Evolutionary conservation across 2,329 filamentous ascomycete genomes (phyloP), one percentile per base, ranked within the genome.

Genomic region (Cladosporium sp.): DNA sequence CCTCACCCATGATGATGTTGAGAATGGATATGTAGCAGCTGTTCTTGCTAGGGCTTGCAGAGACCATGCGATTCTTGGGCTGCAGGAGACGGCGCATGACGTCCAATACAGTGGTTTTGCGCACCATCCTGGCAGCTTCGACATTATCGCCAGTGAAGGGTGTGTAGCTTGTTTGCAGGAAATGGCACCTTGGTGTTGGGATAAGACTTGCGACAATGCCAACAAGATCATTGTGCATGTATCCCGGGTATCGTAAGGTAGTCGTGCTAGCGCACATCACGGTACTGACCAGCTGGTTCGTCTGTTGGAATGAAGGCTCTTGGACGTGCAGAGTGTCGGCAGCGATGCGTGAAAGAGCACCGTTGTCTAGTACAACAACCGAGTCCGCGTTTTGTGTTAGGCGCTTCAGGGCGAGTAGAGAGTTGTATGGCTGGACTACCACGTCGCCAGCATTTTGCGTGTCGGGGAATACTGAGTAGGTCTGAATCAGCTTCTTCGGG

Each of bases 161-260:
- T 0, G 94, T 99, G 78, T 99, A 99, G 43, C 93, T 91, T 5
- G 94, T 99, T 86, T 97, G 96, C 60, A 99, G 82, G 83, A 99
- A 99, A 78, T 99, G 95, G 72, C 92, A 96, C 67, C 94, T 88
- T 9, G 94, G 95, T 0, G 93, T 99, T 1, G 94, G 94, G 62
- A 99, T 97, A 42, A 99, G 83, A 19, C 92, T 96, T 22, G 95
- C 94, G 59, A 99, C 84, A 68, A 99, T 97, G 75, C 93, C 94
- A 70, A 96, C 92, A 15, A 99, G 87, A 72, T 99, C 94, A 75
- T 99, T 99, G 80, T 99, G 94, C 94, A 99, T 99, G 77, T 99
- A 99, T 39, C 94, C 94, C 1, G 94, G 94, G 73, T 99, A 99
- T 71, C 94, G 85, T 52, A 99, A 85, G 2, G 95, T 97, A 9